phyloP scores from a whole-genome alignment of 2,329 filamentous ascomycete genomes.

The Hypoxylon sp. region DNA sequence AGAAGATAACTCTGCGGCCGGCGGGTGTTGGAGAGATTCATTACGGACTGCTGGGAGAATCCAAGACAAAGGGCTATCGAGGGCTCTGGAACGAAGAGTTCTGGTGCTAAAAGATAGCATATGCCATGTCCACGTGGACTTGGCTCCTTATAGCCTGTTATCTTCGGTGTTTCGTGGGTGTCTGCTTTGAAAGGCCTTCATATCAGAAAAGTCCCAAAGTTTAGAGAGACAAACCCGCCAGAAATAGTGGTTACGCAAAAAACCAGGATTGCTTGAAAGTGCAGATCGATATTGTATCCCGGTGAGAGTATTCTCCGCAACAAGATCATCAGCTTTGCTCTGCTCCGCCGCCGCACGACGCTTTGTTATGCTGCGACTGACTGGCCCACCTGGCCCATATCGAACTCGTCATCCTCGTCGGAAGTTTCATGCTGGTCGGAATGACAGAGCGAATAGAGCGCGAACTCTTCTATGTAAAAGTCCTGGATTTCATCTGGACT shows the following conservation, averaged over 20 bases:
- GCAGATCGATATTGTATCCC: background rate
- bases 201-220: slow-evolving; percentile 4
- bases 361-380: background rate
- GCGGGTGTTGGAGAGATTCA: background rate
- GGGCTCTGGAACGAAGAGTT: background rate
- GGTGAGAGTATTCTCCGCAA: background rate
- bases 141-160: too few relatives aligned
- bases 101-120: too few relatives aligned
- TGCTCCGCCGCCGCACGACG: background rate
- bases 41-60: background rate
- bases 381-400: background rate
- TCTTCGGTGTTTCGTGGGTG: background rate
- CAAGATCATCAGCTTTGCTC: background rate
- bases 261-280: background rate
- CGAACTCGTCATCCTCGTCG: background rate
- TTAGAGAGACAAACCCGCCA: slow-evolving; percentile 1
- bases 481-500: background rate
- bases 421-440: background rate
- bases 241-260: background rate
- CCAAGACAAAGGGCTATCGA: background rate
- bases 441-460: background rate
- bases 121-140: too few relatives aligned
- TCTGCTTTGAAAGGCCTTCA: background rate
- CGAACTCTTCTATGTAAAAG: background rate
- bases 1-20: background rate